Percentiles rank a stretch among this genome's conserved stretches.
Evolutionary conservation across 345 rosid genomes (phyloP).

Genomic region (Anastatica hierochuntica): DNA sequence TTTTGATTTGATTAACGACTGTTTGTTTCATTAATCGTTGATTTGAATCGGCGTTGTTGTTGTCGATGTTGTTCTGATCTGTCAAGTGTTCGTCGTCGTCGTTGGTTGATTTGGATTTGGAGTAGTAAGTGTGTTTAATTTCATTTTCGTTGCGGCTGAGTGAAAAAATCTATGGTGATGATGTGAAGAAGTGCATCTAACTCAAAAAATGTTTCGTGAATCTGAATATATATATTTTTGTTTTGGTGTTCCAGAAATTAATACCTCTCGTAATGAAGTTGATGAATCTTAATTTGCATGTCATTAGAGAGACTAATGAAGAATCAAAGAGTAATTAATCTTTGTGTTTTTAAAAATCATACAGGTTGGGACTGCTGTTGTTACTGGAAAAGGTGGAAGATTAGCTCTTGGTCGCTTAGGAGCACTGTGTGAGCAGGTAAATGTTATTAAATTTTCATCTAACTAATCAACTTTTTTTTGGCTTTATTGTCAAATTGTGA

Average conservation of each 20-base stretch:
- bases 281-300: conserved; percentile 18
- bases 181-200: conserved; percentile 1
- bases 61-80: conserved; percentile 13
- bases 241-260: neutral
- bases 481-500: neutral
- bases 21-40: neutral
- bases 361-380: conserved; percentile 98
- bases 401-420: conserved; percentile 92
- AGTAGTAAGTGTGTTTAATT: neutral
- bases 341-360: neutral
- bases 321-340: neutral
- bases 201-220: neutral
- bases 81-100: conserved; percentile 12
- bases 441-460: neutral
- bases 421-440: conserved; percentile 88
- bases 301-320: neutral
- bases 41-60: neutral
- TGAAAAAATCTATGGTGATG: neutral
- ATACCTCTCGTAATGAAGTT: neutral
- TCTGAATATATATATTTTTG: conserved; percentile 8
- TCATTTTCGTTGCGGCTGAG: neutral
- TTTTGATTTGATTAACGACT: neutral
- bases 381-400: conserved; percentile 86
- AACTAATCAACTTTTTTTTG: neutral
- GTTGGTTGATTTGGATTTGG: too few species aligned